phyloP scores from a whole-genome alignment of 2,329 filamentous ascomycete species.

The Penicillium sp. region DNA sequence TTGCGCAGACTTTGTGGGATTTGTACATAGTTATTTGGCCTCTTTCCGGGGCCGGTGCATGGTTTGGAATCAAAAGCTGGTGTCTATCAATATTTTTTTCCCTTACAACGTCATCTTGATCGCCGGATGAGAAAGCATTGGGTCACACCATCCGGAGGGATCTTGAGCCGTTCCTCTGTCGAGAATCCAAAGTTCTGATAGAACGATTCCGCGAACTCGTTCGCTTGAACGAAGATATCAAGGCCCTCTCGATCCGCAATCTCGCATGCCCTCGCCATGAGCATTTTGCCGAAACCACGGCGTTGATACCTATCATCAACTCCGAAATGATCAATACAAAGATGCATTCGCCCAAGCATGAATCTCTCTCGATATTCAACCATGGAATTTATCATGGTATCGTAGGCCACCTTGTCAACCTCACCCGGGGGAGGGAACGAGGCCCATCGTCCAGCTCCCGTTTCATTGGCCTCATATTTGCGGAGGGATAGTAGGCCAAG shows the following conservation, averaged over 20 bases:
- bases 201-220: background rate
- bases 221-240: background rate
- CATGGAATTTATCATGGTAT: background rate
- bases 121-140: background rate
- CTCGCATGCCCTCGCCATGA: background rate
- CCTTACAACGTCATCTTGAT: background rate
- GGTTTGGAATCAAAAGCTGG: conserved; percentile 25
- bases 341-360: background rate
- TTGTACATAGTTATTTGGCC: conserved; percentile 21
- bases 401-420: background rate
- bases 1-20: conserved; percentile 16
- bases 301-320: background rate
- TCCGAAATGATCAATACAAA: background rate
- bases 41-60: conserved; percentile 19
- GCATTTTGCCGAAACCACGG: background rate
- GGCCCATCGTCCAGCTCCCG: background rate
- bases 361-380: background rate
- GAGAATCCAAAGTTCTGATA: background rate
- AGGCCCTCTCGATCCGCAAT: background rate
- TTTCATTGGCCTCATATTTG: background rate
- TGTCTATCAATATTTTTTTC: background rate
- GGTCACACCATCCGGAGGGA: background rate
- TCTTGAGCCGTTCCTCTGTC: background rate
- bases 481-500: background rate
- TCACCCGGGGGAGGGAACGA: background rate